Evolutionary conservation across 2,329 filamentous ascomycete species (phyloP), one percentile per base, ranked within the genome.

Genomic region (Xylariaceae sp.): DNA sequence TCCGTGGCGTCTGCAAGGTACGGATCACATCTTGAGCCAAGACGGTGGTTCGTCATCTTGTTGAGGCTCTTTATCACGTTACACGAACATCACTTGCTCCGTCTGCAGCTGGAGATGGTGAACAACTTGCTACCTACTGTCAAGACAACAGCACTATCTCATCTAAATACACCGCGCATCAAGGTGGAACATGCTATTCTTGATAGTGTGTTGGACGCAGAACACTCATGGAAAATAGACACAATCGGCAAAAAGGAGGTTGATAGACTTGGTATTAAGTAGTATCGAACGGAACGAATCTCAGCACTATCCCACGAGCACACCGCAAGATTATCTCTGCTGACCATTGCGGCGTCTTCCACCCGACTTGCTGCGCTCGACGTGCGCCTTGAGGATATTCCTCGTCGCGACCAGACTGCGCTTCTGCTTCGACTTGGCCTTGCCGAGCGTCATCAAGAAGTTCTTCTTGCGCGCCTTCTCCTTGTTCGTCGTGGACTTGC

Each of bases 401-500:
- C 84, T 85, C 64, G 91, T 92, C 76, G 97, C 88, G 10, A 90
- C 85, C 74, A 99, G 78, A 83, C 91, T 96, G 71, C 92, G 84
- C 87, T 97, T 97, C 71, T 94, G 88, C 82, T 97, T 99, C 67
- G 83, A 84, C 81, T 94, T 95, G 9, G 94, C 94, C 80, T 99
- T 97, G 60, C 93, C 90, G 61, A 99, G 77, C 45, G 93, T 97
- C 94, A 99, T 99, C 69, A 99, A 74, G 77, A 99, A 96, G 75
- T 99, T 99, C 89, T 99, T 99, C 82, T 90, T 91, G 67, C 93
- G 82, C 48, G 89, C 86, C 84, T 99, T 99, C 80, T 99, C 94
- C 78, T 89, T 90, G 77, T 99, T 99, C 66, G 93, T 97, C 44
- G 91, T 92, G 73, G 90, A 96, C 86, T 97, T 97, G 70, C 94